Evolutionary conservation across 2,329 filamentous ascomycete species (phyloP), one percentile per base, ranked within the genome.

Genomic region (Beauveria brongniartii): DNA sequence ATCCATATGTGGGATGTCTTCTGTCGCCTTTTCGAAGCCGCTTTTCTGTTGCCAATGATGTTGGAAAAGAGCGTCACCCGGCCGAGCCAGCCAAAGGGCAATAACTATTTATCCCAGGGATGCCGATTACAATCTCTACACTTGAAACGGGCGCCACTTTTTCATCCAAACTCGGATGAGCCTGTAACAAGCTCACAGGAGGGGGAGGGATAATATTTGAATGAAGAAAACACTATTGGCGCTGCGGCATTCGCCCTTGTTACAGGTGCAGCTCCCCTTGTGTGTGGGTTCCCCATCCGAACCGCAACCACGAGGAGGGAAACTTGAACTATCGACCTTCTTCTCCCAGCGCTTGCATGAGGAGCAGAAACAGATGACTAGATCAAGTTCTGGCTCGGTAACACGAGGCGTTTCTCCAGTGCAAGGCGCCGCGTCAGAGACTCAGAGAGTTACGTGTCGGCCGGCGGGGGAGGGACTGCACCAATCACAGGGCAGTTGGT

Each of bases 101-200:
- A 26, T 56, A 28, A 2, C 1, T 28, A 8, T 4, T 28, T 30
- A 28, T 57, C 28, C 55, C 22, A 48, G 28, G 12, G 48, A 37
- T 44, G 37, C 47, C 44, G 50, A 54, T 47, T 54, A 41, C 28
- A 60, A 60, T 60, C 57, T 54, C 57, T 53, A 4, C 40, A 52
- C 22, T 2, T 54, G 57, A 60, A 60, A 60, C 57, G 48, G 50
- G 50, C 34, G n/a, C 57, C 50, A 60, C 40, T 59, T 53, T 59
- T 59, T 30, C 26, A 30, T 37, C 56, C 37, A 52, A 37, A 48
- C 5, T 9, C 8, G 24, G 2, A 20, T 41, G 26, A 12, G 53
- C 53, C 30, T 58, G 44, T 58, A 40, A 51, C 55, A 50, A n/a
- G 46, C 55, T 30, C 37, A 30, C 53, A 43, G 46, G 24, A 50